These are phyloP conservation scores for Schrenkiella parvula DNA, from an alignment of 345 rosid genomes.

Conservation along the genomic window DNA sequence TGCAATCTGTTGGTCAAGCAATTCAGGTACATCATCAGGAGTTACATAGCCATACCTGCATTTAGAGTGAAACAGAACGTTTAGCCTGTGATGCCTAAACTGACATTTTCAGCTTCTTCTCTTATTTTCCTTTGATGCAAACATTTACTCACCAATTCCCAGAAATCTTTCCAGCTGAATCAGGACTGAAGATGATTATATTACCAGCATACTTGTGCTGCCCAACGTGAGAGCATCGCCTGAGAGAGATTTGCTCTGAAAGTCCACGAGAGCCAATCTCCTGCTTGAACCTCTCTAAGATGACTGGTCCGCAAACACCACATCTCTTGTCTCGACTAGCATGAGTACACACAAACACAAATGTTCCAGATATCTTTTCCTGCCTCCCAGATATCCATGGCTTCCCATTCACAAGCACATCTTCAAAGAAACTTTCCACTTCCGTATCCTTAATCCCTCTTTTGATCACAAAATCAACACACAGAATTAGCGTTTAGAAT, in stretches of 20 bases:
- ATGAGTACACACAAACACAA: slow-evolving; percentile 85
- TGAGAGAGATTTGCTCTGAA: slow-evolving; percentile 54
- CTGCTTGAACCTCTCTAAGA: slow-evolving; percentile 59
- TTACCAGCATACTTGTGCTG: slow-evolving; percentile 98
- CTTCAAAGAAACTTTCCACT: slow-evolving; percentile 68
- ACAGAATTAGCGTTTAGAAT: not conserved
- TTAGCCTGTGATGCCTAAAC: not conserved
- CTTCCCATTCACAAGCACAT: slow-evolving; percentile 75
- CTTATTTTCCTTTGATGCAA: not conserved
- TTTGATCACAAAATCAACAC: not conserved
- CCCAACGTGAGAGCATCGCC: slow-evolving; percentile 82
- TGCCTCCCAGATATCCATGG: slow-evolving; percentile 58
- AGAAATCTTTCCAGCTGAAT: slow-evolving; percentile 50
- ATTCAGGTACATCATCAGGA: slow-evolving; percentile 79
- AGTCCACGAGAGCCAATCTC: slow-evolving; percentile 68
- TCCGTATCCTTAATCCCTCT: slow-evolving; percentile 66
- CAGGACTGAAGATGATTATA: slow-evolving; percentile 62
- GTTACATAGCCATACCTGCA: slow-evolving; percentile 97
- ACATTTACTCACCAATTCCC: slow-evolving; percentile 70
- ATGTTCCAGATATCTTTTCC: slow-evolving; percentile 53
- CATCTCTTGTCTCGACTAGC: slow-evolving; percentile 86
- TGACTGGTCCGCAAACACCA: slow-evolving; percentile 92
- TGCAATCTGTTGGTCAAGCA: slow-evolving; percentile 82
- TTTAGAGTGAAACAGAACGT: slow-evolving; percentile 2
- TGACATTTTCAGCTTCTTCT: not conserved